A percentile compares a stretch with the other conserved stretches of the same genome.
Conservation (phyloP, 805 yeast genomes). For the Wickerhamiella azymoides region DNA sequence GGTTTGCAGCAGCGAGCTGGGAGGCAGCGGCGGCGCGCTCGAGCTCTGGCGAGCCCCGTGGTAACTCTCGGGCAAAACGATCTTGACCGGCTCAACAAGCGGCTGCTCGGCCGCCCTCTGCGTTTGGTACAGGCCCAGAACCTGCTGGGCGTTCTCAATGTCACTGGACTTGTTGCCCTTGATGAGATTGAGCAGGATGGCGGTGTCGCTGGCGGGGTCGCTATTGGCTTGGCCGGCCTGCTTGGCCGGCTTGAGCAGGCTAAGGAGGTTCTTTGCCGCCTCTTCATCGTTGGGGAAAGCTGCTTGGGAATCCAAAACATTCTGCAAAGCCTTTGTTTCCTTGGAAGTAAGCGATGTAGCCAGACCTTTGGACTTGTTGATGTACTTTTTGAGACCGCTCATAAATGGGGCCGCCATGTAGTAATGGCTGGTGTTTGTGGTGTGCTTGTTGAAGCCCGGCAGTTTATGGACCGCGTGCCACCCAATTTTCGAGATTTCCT, state of each 20-base stretch:
- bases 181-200: conserved; percentile 19
- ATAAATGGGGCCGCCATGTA: conserved; percentile 29
- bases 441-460: conserved; percentile 21
- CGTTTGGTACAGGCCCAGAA: conserved; percentile 19
- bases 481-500: conserved; percentile 71
- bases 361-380: conserved; percentile 21
- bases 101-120: conserved; percentile 15
- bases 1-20: conserved; percentile 15
- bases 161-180: conserved; percentile 15
- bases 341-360: conserved; percentile 18
- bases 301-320: conserved; percentile 18
- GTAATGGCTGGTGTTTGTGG: conserved; percentile 14
- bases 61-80: conserved; percentile 2
- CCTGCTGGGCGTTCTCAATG: conserved; percentile 22
- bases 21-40: conserved; percentile 13
- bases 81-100: conserved; percentile 6
- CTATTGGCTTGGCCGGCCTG: too few species aligned
- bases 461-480: conserved; percentile 38
- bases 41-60: neutral
- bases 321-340: conserved; percentile 22
- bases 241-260: conserved; percentile 9
- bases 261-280: conserved; percentile 13
- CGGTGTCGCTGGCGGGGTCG: conserved; percentile 17
- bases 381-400: conserved; percentile 23
- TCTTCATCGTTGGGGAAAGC: conserved; percentile 11